These are phyloP conservation scores for Scleromitrula shiraiana DNA, from an alignment of 2,329 filamentous ascomycete genomes.

Conservation along the genomic window DNA sequence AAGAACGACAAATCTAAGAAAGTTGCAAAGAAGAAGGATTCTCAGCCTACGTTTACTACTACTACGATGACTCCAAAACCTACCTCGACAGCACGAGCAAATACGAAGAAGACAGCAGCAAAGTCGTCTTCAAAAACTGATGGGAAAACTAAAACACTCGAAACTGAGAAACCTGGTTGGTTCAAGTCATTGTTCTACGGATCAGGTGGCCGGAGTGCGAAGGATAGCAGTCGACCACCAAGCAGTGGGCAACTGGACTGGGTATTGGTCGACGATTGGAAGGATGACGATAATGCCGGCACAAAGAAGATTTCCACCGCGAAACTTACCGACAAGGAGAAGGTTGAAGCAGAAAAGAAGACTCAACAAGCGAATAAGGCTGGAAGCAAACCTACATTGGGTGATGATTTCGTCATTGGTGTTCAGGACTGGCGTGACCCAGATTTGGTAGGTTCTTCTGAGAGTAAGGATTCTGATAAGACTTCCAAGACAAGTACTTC, in stretches of 20 bases:
- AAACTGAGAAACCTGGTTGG: constrained; percentile 33
- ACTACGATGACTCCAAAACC: constrained; percentile 23
- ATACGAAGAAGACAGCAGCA: constrained; percentile 24
- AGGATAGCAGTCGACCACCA: constrained; percentile 55
- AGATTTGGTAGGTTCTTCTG: constrained; percentile 47
- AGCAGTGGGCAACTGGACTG: constrained; percentile 69
- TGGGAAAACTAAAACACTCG: constrained; percentile 14
- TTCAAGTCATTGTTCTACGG: constrained; percentile 37
- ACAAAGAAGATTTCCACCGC: constrained; percentile 30
- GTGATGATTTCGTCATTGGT: constrained; percentile 70
- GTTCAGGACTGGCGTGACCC: constrained; percentile 82
- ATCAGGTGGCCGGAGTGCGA: constrained; percentile 26
- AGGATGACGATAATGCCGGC: constrained; percentile 41
- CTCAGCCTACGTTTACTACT: constrained; percentile 24
- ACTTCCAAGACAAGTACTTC: constrained; percentile 16
- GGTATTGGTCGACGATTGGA: constrained; percentile 61
- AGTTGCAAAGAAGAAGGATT: constrained; percentile 20
- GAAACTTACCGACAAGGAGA: constrained; percentile 35
- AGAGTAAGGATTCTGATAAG: constrained; percentile 28
- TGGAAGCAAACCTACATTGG: constrained; percentile 13
- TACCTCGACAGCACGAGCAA: constrained; percentile 25
- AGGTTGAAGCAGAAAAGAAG: constrained; percentile 25
- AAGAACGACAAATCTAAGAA: constrained; percentile 30
- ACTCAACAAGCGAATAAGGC: constrained; percentile 18
- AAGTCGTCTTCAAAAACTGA: constrained; percentile 21